phyloP scores from a whole-genome alignment of 371 early-diverging fungal genomes.

The Saksenaea oblongispora region DNA sequence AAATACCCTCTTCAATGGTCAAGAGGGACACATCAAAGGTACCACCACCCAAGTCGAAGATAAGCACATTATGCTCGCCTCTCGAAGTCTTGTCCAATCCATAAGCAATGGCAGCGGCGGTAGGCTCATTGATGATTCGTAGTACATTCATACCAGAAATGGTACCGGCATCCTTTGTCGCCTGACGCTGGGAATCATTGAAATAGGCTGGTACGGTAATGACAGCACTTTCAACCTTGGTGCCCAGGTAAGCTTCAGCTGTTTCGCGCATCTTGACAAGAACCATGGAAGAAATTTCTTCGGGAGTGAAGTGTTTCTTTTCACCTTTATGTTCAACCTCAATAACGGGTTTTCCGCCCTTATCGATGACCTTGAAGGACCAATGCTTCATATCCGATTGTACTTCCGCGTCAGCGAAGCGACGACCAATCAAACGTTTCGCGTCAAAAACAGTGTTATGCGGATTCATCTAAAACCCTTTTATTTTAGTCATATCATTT shows the following conservation, averaged over 20 bases:
- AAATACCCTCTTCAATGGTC: conserved; percentile 84
- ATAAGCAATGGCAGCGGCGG: conserved; percentile 93
- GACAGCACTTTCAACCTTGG: conserved; percentile 82
- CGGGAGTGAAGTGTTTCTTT: conserved; percentile 86
- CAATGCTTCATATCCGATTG: conserved; percentile 80
- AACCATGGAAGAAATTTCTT: conserved; percentile 84
- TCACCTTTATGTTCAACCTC: conserved; percentile 59
- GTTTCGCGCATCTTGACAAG: conserved; percentile 91
- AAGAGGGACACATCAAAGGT: conserved; percentile 93
- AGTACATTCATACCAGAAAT: conserved; percentile 79
- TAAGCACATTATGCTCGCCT: conserved; percentile 81
- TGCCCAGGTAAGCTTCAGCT: conserved; percentile 85
- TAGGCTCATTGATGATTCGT: conserved; percentile 92
- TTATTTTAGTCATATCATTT: neutral
- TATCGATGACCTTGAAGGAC: conserved; percentile 83
- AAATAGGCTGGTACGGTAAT: conserved; percentile 62
- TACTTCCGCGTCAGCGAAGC: conserved; percentile 80
- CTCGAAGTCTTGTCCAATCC: conserved; percentile 74
- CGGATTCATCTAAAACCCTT: conserved; percentile 58
- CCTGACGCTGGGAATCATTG: conserved; percentile 85
- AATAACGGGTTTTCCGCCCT: conserved; percentile 91
- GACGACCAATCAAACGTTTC: conserved; percentile 94
- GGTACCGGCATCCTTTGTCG: conserved; percentile 78
- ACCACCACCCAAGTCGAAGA: conserved; percentile 95
- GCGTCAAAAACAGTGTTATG: conserved; percentile 88